Evolutionary conservation across 1,139 yeast genomes (phyloP).

Genomic region (Diutina sp.): DNA sequence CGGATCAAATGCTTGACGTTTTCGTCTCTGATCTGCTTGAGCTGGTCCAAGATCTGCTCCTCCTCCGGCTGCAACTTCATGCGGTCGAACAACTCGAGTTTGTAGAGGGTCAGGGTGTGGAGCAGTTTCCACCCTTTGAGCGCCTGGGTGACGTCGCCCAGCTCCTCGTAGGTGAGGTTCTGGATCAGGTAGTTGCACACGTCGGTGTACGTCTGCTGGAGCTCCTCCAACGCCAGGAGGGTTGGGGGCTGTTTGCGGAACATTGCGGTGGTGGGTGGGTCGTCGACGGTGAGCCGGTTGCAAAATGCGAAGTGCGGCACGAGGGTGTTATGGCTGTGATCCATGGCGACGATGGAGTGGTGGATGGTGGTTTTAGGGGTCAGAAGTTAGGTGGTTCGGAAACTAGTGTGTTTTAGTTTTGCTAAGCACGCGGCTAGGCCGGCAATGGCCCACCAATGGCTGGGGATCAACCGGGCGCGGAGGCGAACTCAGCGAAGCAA

Average conservation of each 20-base stretch:
- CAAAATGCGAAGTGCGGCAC: not conserved
- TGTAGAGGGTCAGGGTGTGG: conserved; percentile 45
- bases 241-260: conserved; percentile 49
- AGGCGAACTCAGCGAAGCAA: not conserved
- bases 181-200: conserved; percentile 45
- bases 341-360: too few relatives aligned
- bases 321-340: not conserved
- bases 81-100: conserved; percentile 42
- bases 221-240: conserved; percentile 36
- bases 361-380: too few relatives aligned
- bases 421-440: too few relatives aligned
- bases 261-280: conserved; percentile 7
- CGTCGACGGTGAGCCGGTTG: not conserved
- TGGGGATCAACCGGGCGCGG: not conserved
- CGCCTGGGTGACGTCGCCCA: conserved; percentile 38
- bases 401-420: too few relatives aligned
- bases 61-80: conserved; percentile 28
- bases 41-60: conserved; percentile 26
- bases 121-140: conserved; percentile 61
- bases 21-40: conserved; percentile 37
- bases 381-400: too few relatives aligned
- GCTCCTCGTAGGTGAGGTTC: conserved; percentile 46
- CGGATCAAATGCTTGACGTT: conserved; percentile 33
- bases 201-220: conserved; percentile 49
- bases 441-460: not conserved